Conservation (phyloP, 805 yeast genomes). For the Yueomyces sinensis region DNA sequence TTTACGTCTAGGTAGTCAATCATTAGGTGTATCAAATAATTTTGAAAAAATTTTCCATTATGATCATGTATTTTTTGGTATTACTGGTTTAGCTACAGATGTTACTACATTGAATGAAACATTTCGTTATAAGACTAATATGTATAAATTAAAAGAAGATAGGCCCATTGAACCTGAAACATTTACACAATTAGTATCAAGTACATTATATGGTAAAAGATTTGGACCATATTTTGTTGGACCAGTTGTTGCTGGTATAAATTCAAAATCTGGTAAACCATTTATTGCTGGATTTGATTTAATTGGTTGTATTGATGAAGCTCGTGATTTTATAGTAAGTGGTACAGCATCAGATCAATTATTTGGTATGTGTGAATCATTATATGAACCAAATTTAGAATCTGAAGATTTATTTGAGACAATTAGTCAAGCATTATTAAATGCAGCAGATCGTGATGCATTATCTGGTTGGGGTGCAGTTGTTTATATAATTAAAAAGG, state of each 20-base stretch:
- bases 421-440: constrained; percentile 81
- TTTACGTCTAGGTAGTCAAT: constrained; percentile 84
- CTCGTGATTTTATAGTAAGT: constrained; percentile 85
- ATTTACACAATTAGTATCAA: constrained; percentile 82
- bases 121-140: constrained; percentile 72
- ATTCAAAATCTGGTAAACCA: constrained; percentile 71
- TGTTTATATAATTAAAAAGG: constrained; percentile 84
- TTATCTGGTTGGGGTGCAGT: constrained; percentile 98
- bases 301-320: constrained; percentile 92
- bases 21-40: constrained; percentile 80
- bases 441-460: constrained; percentile 95
- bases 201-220: constrained; percentile 80
- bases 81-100: constrained; percentile 93
- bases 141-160: constrained; percentile 86
- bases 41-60: constrained; percentile 85
- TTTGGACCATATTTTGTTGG: constrained; percentile 96
- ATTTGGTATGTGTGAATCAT: constrained; percentile 96
- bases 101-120: constrained; percentile 74
- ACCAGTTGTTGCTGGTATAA: constrained; percentile 91
- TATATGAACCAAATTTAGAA: constrained; percentile 86
- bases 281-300: constrained; percentile 91
- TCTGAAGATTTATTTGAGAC: constrained; percentile 96
- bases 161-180: constrained; percentile 86
- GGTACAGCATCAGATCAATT: constrained; percentile 97
- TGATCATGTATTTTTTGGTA: constrained; percentile 78